Evolutionary conservation across 768 basidiomycete species (phyloP).

Genomic region (Termitomyces sp.): DNA sequence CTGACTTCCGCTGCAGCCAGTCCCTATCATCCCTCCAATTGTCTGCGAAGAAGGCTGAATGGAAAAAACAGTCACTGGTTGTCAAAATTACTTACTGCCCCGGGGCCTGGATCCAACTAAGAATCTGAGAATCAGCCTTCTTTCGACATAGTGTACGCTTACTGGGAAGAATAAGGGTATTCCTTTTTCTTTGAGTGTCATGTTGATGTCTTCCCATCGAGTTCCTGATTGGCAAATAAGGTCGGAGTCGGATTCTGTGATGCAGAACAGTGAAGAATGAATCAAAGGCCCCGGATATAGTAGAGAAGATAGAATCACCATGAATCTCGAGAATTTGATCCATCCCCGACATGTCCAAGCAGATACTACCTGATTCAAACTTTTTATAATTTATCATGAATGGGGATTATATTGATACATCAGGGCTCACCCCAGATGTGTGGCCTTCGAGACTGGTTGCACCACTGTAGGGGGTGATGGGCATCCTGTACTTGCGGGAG

Average conservation of each 20-base stretch:
- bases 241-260: slow-evolving; percentile 66
- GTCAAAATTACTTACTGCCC: slow-evolving; percentile 46
- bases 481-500: slow-evolving; percentile 68
- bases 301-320: slow-evolving; percentile 35
- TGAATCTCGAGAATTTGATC: slow-evolving; percentile 75
- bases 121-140: not conserved
- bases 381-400: slow-evolving; percentile 1
- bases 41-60: slow-evolving; percentile 38
- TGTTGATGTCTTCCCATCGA: slow-evolving; percentile 79
- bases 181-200: slow-evolving; percentile 58
- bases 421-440: slow-evolving; percentile 60
- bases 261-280: not conserved
- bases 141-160: slow-evolving; percentile 18
- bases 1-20: slow-evolving; percentile 82
- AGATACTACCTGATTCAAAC: slow-evolving; percentile 61
- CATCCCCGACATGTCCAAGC: slow-evolving; percentile 81
- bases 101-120: slow-evolving; percentile 71
- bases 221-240: slow-evolving; percentile 74
- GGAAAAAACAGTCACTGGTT: not conserved
- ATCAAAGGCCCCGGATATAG: not conserved
- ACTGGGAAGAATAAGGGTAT: slow-evolving; percentile 89
- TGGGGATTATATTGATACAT: slow-evolving; percentile 1
- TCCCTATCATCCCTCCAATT: slow-evolving; percentile 87
- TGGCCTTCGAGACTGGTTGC: slow-evolving; percentile 89
- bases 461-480: slow-evolving; percentile 79